Base-by-base conservation (phyloP, 495 filamentous ascomycete genomes). In the Aspergillus wentii region DNA sequence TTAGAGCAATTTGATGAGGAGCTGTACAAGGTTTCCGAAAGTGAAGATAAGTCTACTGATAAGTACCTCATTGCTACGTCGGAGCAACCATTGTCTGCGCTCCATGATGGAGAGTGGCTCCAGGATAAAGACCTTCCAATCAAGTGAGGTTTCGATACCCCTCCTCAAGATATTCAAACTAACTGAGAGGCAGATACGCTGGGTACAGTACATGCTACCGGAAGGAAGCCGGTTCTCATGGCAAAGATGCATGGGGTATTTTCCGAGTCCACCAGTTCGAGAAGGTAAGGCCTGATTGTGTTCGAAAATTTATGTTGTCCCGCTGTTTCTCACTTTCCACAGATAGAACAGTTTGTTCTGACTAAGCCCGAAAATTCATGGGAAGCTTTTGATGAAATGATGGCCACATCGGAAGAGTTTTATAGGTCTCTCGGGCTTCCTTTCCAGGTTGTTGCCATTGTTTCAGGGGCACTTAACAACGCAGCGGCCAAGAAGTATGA, bases 201-300 rank as follows among this genome's bases (percentile, higher is more conserved):
- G 92, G 92, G 6, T 95, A 88, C 70, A 87, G 80, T 47, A 95
- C 92, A 14, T 95, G 88, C 56, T 98, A 94, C 62, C 78, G 92
- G 29, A 89, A 94, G 69, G 92, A 98, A 59, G 92, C 92, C 22
- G 92, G 92, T 31, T 63, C 76, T 14, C 89, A 95, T 54, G 92
- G 92, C 23, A 88, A 86, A 63, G 92, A 98, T 54, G 91, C 94
- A 4, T 98, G 92, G 92, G 92, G 92, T 36, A 87, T 97, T 46
- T 98, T 96, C 74, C 82, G 92, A 51, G 89, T 97, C 27, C 92
- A 98, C 64, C 91, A 98, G 56, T 98, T 98, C 54, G 92, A 96
- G 63, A 98, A 98, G 80, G 79, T 81, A 26, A 50, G 48, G 22
- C 41, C 40, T 41, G 35, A 28, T 14, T 45, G 5, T 15, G 28